These are phyloP conservation scores for Mallotus repandus DNA, from an alignment of 441 rosid species.

Conservation along the genomic window DNA sequence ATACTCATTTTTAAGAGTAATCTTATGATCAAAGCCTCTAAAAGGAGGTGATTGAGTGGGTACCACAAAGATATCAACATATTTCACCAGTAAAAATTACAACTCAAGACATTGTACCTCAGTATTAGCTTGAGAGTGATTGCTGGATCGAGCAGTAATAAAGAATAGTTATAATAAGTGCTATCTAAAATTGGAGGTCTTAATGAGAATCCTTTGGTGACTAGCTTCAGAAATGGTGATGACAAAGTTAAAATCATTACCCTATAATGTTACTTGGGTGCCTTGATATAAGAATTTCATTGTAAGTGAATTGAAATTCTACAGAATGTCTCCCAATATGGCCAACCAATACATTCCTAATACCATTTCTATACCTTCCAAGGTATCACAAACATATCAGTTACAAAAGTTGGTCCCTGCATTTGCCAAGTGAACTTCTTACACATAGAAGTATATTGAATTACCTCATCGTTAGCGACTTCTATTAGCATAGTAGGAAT, in stretches of 20 bases:
- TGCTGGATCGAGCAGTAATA: no score
- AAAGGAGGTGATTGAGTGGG: no score
- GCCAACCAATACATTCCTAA: neutral
- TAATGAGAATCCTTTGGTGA: no score
- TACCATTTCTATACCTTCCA: neutral
- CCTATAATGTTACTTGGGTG: neutral
- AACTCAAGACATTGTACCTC: no score
- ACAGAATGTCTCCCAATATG: neutral
- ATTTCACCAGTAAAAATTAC: no score
- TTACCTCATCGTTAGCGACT: neutral
- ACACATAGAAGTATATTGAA: neutral
- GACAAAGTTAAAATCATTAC: neutral
- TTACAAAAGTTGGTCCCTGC: neutral
- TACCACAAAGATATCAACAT: no score
- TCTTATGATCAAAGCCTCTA: no score
- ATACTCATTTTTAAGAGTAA: no score
- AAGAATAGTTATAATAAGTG: no score
- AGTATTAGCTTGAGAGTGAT: no score
- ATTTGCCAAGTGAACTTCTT: neutral
- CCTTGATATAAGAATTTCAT: neutral
- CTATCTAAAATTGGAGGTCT: no score
- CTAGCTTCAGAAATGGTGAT: no score
- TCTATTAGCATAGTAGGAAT: neutral
- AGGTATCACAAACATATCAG: neutral
- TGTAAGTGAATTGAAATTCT: neutral